Evolutionary conservation across 352 stramenopile genomes (phyloP), one percentile per base, ranked within the genome.

Genomic region (Globisporangium nunn): DNA sequence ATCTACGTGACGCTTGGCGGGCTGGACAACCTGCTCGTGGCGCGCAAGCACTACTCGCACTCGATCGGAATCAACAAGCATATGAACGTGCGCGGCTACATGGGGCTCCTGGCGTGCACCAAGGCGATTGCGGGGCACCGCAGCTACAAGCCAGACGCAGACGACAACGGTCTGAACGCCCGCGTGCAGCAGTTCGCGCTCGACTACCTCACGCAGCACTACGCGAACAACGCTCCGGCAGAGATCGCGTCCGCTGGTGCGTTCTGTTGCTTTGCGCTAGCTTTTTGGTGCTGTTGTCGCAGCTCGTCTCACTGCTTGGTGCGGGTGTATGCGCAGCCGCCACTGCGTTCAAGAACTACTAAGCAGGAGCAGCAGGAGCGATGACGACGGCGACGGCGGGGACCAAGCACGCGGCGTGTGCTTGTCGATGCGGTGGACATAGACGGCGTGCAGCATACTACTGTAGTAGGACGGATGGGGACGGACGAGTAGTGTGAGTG

Each of bases 41-140:
- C 78, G 29, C 73, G 78, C 50, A 88, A 88, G 67, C 78, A 88
- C 61, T 86, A 86, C 63, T 66, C 75, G 46, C 78, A 88, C 59
- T 81, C 78, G 48, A 64, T 88, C 30, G 71, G 84, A 52, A 66
- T 88, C 18, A 85, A 88, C 59, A 85, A 87, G 54, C 69, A 71
- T 44, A 64, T 74, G 50, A 88, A 85, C 62, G 54, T 80, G 51
- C 72, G 78, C 35, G 71, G 64, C 6, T 81, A 72, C 57, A 68
- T 85, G 49, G 71, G 64, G 11, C 62, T 88, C 5, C 58, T 86
- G 43, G 57, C 57, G 40, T 88, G 78, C 53, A 88, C 78, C 29
- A 85, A 78, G 52, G 59, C 75, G 7, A 79, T 88, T 41, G 63
- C 75, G 3, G 49, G 62, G 50, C 66, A 79, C 44, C 73, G 74